Base-by-base conservation (phyloP, 2,329 filamentous ascomycete genomes). In the Monosporascus sp. region DNA sequence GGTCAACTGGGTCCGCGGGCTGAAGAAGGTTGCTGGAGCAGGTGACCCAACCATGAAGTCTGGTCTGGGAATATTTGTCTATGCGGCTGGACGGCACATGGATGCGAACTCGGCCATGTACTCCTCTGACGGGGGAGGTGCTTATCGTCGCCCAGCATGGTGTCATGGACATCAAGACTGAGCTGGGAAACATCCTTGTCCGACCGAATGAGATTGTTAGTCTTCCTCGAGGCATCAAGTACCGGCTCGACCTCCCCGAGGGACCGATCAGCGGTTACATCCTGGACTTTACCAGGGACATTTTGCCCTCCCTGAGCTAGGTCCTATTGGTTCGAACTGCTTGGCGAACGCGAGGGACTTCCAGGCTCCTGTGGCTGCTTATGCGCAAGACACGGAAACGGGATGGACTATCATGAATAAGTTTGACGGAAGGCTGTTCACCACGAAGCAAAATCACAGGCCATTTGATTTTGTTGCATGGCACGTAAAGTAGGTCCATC, bases 61-160 rank as follows among this genome's bases (percentile, higher is more conserved):
- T 18, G 91, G 91, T 0, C 62, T 95, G 42, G 90, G 88, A 22
- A 90, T 94, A 55, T 85, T 88, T 68, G 82, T 94, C 52, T 96
- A 89, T 65, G 86, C 88, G 1, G 89, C 87, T 0, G 89, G 88
- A 20, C 85, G 82, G 67, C 84, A 85, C 65, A 96, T 96, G 91
- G 76, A 77, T 48, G 72, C 77, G n/a, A 80, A 81, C 39, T 77
- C 86, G 48, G 89, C 89, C 0, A 95, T 92, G 68, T 95, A 93
- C 76, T 92, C 87, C 3, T 86, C 90, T 0, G 89, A 93, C 65
- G 89, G 89, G 89, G 14, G 89, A 93, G 66, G 81, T 90, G 61
- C 70, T 92, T 52, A 84, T 93, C 56, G 86, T 93, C 15, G 78
- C 86, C 2, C 89, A 93, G 66, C 81, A 88, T 57, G 89, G 89